Evolutionary conservation across 2,329 filamentous ascomycete genomes (phyloP).

Genomic region (Ophiocordyceps camponoti-rufipedis): DNA sequence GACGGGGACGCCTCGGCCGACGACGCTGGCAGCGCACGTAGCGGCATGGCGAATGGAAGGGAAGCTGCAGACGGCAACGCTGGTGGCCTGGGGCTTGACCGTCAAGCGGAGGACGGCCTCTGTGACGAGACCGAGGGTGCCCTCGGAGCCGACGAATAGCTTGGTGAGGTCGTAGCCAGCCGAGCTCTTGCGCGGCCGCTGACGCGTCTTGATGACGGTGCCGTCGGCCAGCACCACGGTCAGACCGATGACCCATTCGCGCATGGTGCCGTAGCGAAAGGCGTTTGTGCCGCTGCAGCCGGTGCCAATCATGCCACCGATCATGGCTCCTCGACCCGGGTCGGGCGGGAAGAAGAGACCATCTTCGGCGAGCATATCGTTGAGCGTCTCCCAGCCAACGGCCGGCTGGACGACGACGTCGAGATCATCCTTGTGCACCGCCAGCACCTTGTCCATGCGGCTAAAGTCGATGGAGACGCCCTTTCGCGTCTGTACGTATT

Average conservation of each 20-base stretch:
- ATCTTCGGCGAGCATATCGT: constrained; percentile 54
- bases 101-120: constrained; percentile 81
- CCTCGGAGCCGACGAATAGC: constrained; percentile 80
- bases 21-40: constrained; percentile 62
- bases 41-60: constrained; percentile 49
- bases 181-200: constrained; percentile 74
- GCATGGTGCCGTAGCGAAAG: constrained; percentile 87
- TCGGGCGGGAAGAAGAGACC: constrained; percentile 86
- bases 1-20: constrained; percentile 63
- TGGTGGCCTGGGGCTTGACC: constrained; percentile 60
- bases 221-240: constrained; percentile 84
- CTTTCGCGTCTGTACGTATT: constrained; percentile 66
- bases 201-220: constrained; percentile 74
- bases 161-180: constrained; percentile 85
- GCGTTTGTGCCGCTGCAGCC: constrained; percentile 66
- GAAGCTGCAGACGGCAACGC: constrained; percentile 55
- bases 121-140: constrained; percentile 77
- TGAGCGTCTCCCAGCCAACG: constrained; percentile 72
- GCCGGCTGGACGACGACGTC: constrained; percentile 66
- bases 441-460: constrained; percentile 66
- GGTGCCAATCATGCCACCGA: constrained; percentile 74
- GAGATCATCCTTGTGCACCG: constrained; percentile 58
- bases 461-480: constrained; percentile 77
- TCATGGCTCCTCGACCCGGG: constrained; percentile 80
- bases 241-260: constrained; percentile 75